Evolutionary conservation across 306 rosid genomes (phyloP).

Genomic region (Quercus alba): DNA sequence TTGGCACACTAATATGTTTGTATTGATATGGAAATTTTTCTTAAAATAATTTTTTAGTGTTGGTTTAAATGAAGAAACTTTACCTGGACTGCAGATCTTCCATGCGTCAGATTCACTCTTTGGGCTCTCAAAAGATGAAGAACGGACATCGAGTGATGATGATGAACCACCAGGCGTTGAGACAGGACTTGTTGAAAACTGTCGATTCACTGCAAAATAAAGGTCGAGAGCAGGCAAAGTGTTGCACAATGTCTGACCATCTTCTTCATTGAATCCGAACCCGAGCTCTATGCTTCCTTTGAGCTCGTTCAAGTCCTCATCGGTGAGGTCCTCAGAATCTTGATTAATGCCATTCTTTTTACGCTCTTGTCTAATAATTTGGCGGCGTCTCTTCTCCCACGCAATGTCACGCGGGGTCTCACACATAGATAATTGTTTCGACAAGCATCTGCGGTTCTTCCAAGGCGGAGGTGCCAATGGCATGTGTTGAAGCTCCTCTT

Average conservation of each 20-base stretch:
- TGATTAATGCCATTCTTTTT: conserved; percentile 25
- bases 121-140: conserved; percentile 46
- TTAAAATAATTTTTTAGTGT: not conserved
- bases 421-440: conserved; percentile 55
- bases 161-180: conserved; percentile 56
- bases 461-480: conserved; percentile 30
- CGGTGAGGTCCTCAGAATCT: conserved; percentile 40
- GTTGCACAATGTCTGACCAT: conserved; percentile 61
- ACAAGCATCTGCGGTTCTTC: conserved; percentile 42
- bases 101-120: conserved; percentile 62
- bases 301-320: conserved; percentile 75
- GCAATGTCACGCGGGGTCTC: conserved; percentile 57
- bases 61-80: not conserved
- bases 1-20: too few relatives aligned
- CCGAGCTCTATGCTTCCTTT: conserved; percentile 87
- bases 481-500: conserved; percentile 47
- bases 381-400: conserved; percentile 75
- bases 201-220: conserved; percentile 84
- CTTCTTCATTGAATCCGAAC: conserved; percentile 89
- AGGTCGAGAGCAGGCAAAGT: conserved; percentile 95
- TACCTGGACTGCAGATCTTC: conserved; percentile 88
- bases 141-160: conserved; percentile 43
- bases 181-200: conserved; percentile 44
- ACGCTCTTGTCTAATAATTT: conserved; percentile 45
- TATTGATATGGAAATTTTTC: too few relatives aligned